Evolutionary conservation across 257 asterid genomes (phyloP).

Genomic region (Cordia subcordata): DNA sequence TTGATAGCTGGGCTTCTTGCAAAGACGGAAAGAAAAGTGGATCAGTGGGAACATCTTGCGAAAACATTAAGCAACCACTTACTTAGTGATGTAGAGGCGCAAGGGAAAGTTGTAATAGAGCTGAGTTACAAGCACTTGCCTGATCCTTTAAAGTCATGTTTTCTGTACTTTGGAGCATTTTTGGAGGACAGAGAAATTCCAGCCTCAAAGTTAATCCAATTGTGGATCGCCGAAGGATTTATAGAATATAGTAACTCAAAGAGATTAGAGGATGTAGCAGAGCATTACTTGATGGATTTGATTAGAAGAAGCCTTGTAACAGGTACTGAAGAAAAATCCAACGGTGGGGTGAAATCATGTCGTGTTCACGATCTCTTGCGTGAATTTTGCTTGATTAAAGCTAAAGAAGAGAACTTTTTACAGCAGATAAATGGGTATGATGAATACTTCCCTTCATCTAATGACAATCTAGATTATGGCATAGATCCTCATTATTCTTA

Average conservation of each 20-base stretch:
- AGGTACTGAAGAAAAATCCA: not conserved
- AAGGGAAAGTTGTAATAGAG: not conserved
- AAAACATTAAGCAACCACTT: not conserved
- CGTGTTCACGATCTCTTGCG: slow-evolving; percentile 1
- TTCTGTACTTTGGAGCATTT: not conserved
- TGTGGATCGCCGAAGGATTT: slow-evolving; percentile 6
- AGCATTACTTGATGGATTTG: slow-evolving; percentile 8
- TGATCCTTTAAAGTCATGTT: slow-evolving; percentile 5
- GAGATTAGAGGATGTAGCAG: slow-evolving; percentile 4
- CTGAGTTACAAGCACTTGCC: slow-evolving; percentile 17
- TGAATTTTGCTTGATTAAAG: slow-evolving; percentile 2
- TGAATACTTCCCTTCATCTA: not conserved
- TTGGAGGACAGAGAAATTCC: not conserved
- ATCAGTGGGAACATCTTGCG: not conserved
- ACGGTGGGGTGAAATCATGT: slow-evolving; percentile 2
- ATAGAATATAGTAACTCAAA: not conserved
- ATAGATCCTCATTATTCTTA: too few species aligned
- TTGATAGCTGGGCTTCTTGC: not conserved
- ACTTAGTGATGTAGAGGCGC: not conserved
- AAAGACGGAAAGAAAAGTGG: not conserved
- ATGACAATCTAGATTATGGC: too few species aligned
- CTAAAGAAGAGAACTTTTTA: not conserved
- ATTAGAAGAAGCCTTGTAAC: not conserved
- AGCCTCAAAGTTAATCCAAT: not conserved
- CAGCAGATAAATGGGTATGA: not conserved